Evolutionary conservation across 768 basidiomycete genomes (phyloP).

Genomic region (Chiua virens): DNA sequence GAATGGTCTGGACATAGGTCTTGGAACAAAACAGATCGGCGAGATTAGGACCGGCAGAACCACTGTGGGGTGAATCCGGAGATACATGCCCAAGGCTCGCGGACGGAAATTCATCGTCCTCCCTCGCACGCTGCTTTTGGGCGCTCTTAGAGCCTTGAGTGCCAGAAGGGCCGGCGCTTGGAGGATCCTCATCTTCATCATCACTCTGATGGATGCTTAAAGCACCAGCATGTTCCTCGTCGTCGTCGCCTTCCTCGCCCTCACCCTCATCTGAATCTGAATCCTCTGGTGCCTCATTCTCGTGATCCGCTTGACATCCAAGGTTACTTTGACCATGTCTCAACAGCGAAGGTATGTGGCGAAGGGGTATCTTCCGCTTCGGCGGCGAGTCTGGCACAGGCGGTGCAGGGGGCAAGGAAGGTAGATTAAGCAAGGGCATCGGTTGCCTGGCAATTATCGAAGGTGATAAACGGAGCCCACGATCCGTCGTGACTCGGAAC

Average conservation of each 20-base stretch:
- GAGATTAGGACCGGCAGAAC: not conserved
- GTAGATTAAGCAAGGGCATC: constrained; percentile 51
- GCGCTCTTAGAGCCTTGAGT: not conserved
- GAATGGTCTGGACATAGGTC: constrained; percentile 4
- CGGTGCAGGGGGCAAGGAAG: constrained; percentile 41
- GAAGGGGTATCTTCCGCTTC: constrained; percentile 35
- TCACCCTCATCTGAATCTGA: constrained; percentile 34
- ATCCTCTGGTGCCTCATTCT: constrained; percentile 18
- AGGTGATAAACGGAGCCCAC: constrained; percentile 45
- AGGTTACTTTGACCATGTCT: constrained; percentile 33
- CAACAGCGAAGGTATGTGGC: constrained; percentile 56
- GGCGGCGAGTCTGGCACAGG: constrained; percentile 10
- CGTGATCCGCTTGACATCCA: constrained; percentile 24
- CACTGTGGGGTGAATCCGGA: not conserved
- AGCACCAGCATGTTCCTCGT: constrained; percentile 36
- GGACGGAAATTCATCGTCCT: constrained; percentile 1
- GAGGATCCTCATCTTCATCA: constrained; percentile 33
- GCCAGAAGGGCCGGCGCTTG: constrained; percentile 19
- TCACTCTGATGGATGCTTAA: constrained; percentile 38
- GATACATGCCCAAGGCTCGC: constrained; percentile 1
- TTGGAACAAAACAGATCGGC: constrained; percentile 8
- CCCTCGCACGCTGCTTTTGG: constrained; percentile 13
- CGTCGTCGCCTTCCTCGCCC: constrained; percentile 33
- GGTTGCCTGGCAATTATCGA: constrained; percentile 44
- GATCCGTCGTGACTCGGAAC: constrained; percentile 30